These are phyloP conservation scores for Geotrichum citri-aurantii DNA, from an alignment of 1,139 yeast genomes.

Conservation along the genomic window DNA sequence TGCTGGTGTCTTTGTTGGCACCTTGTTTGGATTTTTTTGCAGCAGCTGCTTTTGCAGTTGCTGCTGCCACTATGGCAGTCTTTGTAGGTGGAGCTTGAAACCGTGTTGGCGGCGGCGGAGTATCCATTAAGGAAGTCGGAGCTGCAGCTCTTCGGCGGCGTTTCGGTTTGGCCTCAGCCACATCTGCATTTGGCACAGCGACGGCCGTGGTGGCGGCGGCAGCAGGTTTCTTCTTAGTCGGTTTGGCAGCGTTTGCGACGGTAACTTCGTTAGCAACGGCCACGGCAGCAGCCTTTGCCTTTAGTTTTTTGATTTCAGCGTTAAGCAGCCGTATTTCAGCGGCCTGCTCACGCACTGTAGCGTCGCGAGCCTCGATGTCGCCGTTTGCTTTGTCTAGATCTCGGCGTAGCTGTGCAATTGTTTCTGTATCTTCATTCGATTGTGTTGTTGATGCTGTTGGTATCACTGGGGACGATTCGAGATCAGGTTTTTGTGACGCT, in stretches of 20 bases:
- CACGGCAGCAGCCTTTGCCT: not conserved
- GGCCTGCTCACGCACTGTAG: conserved; percentile 21
- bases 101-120: not conserved
- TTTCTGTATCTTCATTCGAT: conserved; percentile 18
- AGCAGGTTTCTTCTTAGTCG: not conserved
- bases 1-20: not conserved
- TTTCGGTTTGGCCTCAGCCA: not conserved
- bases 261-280: not conserved
- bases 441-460: not conserved
- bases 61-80: not conserved
- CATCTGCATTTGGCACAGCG: not conserved
- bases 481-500: not conserved
- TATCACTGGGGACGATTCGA: not conserved
- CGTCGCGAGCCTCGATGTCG: conserved; percentile 19
- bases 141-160: not conserved
- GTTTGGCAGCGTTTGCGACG: not conserved
- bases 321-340: conserved; percentile 21
- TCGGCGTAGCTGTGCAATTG: conserved; percentile 18
- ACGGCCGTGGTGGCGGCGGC: not conserved
- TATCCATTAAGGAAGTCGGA: not conserved
- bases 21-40: too few relatives aligned
- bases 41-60: not conserved
- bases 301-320: conserved; percentile 18
- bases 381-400: conserved; percentile 19
- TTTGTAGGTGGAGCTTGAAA: not conserved